Conservation (phyloP, 768 basidiomycete genomes). For the Zangia roseola region DNA sequence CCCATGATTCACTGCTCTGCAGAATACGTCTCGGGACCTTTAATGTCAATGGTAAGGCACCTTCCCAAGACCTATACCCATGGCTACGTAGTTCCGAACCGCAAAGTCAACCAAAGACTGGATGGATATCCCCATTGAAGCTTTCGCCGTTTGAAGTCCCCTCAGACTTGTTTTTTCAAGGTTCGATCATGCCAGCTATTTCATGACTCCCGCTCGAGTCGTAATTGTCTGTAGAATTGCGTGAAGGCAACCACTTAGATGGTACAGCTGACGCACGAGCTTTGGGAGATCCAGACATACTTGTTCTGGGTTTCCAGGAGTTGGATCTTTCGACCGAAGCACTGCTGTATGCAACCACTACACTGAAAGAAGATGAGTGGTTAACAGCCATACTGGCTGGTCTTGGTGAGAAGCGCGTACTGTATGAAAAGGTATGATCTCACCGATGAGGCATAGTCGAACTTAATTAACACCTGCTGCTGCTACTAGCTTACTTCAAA, state of each 20-base stretch:
- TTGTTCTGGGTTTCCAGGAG: slow-evolving; percentile 81
- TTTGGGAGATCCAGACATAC: slow-evolving; percentile 55
- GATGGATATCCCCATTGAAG: slow-evolving; percentile 36
- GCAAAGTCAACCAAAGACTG: background rate
- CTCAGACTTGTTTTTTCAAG: slow-evolving; percentile 20
- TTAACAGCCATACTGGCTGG: slow-evolving; percentile 58
- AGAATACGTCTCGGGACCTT: slow-evolving; percentile 78
- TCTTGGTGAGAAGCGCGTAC: slow-evolving; percentile 61
- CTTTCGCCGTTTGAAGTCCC: slow-evolving; percentile 36
- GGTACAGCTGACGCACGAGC: slow-evolving; percentile 17
- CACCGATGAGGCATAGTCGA: background rate
- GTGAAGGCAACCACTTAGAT: background rate
- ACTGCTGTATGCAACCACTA: slow-evolving; percentile 64
- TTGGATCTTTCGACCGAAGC: slow-evolving; percentile 78
- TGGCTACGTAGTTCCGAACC: slow-evolving; percentile 49
- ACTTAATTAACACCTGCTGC: background rate
- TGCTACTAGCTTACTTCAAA: slow-evolving; percentile 60
- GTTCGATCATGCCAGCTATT: slow-evolving; percentile 13
- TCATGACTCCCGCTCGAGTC: background rate
- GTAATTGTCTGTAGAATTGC: slow-evolving; percentile 6
- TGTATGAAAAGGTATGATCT: slow-evolving; percentile 62
- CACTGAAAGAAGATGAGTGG: slow-evolving; percentile 72
- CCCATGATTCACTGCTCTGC: background rate
- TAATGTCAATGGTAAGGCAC: slow-evolving; percentile 79
- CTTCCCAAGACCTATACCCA: slow-evolving; percentile 66